Evolutionary conservation across 257 asterid genomes (phyloP).

Genomic region (Dorcoceras hygrometricum): DNA sequence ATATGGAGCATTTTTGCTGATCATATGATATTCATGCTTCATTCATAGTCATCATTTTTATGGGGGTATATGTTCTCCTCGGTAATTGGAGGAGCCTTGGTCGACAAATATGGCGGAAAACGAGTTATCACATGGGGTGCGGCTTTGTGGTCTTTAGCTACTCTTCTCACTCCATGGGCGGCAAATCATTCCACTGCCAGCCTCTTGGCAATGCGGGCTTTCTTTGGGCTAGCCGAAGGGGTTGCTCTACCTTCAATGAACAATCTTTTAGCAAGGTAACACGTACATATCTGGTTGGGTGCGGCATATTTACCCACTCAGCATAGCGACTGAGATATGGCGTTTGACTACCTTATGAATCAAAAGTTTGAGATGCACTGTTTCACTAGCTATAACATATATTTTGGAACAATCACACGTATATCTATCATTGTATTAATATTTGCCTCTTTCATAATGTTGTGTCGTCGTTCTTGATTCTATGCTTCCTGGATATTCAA

Average conservation of each 20-base stretch:
- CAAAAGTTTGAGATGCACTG: too few relatives aligned
- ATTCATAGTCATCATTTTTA: conserved; percentile 82
- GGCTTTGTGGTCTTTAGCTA: conserved; percentile 88
- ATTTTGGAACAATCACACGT: too few relatives aligned
- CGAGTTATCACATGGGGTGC: conserved; percentile 89
- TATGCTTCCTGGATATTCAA: background rate
- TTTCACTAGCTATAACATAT: too few relatives aligned
- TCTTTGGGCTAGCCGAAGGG: conserved; percentile 95
- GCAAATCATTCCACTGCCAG: conserved; percentile 83
- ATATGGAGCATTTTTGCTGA: conserved; percentile 20
- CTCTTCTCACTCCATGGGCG: conserved; percentile 93
- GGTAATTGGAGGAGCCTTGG: conserved; percentile 86
- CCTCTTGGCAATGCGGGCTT: conserved; percentile 82
- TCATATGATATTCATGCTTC: conserved; percentile 19
- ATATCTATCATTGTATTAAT: too few relatives aligned
- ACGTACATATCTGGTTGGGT: background rate
- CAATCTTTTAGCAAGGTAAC: conserved; percentile 74
- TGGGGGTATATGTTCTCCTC: conserved; percentile 98
- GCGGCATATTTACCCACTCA: background rate
- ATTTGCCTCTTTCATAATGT: too few relatives aligned
- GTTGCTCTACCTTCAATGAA: conserved; percentile 96
- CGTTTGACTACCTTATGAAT: too few relatives aligned
- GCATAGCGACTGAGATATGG: too few relatives aligned
- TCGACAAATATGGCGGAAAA: conserved; percentile 87
- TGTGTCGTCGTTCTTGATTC: background rate